Evolutionary conservation across 768 basidiomycete species (phyloP).

Genomic region (Exsudoporus frostii): DNA sequence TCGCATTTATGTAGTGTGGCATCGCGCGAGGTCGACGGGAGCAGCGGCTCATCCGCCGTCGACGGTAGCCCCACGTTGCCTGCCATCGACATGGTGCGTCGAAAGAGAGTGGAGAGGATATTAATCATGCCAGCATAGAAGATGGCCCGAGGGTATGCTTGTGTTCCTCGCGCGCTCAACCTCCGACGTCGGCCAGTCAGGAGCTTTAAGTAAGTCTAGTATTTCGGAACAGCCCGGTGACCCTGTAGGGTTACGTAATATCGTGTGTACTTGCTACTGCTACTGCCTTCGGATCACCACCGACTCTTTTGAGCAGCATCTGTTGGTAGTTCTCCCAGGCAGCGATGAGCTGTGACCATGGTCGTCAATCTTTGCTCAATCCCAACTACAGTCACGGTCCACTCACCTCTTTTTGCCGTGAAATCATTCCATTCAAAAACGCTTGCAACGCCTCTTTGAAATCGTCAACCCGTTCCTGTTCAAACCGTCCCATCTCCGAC

Average conservation of each 20-base stretch:
- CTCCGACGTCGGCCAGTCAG: no score
- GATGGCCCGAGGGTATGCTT: not conserved
- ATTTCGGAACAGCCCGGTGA: not conserved
- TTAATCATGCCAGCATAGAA: not conserved
- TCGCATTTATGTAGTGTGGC: constrained; percentile 57
- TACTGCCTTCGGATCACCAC: not conserved
- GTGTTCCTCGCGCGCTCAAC: no score
- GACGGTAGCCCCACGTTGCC: constrained; percentile 5
- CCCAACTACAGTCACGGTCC: no score
- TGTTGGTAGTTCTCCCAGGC: constrained; percentile 85
- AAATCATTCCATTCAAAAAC: constrained; percentile 85
- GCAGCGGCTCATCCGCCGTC: constrained; percentile 20
- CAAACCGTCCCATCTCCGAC: constrained; percentile 84
- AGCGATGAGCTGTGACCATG: constrained; percentile 55
- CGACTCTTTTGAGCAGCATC: constrained; percentile 53
- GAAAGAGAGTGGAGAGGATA: not conserved
- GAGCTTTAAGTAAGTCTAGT: no score
- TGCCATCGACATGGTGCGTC: constrained; percentile 5
- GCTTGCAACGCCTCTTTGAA: constrained; percentile 82
- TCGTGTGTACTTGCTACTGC: not conserved
- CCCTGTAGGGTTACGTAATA: constrained; percentile 11
- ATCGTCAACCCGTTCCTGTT: constrained; percentile 90
- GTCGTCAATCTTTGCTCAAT: not conserved
- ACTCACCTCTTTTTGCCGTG: constrained; percentile 74
- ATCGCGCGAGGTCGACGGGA: constrained; percentile 16